Base-by-base conservation (phyloP, 1,284 basidiomycete genomes). In the Boletellus dicymbophilus region DNA sequence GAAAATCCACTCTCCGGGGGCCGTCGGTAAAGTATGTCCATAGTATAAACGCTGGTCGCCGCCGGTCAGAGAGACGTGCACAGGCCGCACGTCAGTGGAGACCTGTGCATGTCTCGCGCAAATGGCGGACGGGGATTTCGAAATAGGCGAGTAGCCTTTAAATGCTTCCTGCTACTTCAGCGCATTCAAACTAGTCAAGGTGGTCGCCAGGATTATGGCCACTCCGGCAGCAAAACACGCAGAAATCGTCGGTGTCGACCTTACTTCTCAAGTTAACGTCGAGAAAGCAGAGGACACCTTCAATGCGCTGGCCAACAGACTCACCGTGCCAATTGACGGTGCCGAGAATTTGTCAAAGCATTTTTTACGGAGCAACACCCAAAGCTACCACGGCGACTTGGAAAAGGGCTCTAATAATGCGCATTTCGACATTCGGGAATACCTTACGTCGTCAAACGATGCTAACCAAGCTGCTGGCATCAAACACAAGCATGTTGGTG, bases 401-500 rank as follows among this genome's bases (percentile, higher is more conserved):
- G 81, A 85, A 61, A 79, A 82, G 57, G 78, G 70, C 9, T 49
- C 58, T 15, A 44, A 53, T 15, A 59, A 68, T 10, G 58, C 58
- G 21, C 75, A 62, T 31, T 93, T 92, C 60, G 81, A 92, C 66
- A 77, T 95, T 9, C 79, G 82, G 27, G 88, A 88, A 46, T 93
- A 90, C 60, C 77, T 96, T 16, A 76, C 80, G 10, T 81, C 82
- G 3, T 84, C 80, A 25, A 85, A 85, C 57, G 80, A 86, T 52
- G 80, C 80, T 7, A 75, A 80, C 49, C 83, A 91, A 53, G 67
- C 74, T 25, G 85, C 87, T 7, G 90, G 90, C 6, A 88, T 94
- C 60, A 82, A 84, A 59, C 85, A 86, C 68, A 95, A 95, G 73
- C 82, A 85, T 55, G 88, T 93, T 31, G 90, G 90, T 31, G 88